Evolutionary conservation across 768 basidiomycete species (phyloP).

Genomic region (Xerocomellus intermedius): DNA sequence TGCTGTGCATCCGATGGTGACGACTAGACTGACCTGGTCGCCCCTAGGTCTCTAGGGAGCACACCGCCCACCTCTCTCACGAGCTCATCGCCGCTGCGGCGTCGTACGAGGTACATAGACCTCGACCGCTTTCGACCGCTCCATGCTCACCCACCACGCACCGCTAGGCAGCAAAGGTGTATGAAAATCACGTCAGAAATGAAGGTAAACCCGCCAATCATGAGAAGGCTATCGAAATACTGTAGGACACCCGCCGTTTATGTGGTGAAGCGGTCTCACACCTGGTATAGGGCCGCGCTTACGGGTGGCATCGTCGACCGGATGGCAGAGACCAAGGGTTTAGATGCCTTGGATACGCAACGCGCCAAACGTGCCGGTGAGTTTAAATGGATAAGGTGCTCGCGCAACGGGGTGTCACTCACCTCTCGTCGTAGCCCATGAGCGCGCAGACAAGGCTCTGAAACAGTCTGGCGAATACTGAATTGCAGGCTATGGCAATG

Average conservation of each 20-base stretch:
- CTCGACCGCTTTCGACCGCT: background rate
- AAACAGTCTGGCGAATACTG: conserved; percentile 15
- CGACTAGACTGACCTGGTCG: background rate
- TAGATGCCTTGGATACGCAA: conserved; percentile 21
- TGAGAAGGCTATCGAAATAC: conserved; percentile 19
- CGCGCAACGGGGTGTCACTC: background rate
- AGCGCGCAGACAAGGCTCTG: conserved; percentile 9
- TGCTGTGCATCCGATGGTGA: background rate
- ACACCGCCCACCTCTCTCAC: conserved; percentile 25
- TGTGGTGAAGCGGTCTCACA: background rate
- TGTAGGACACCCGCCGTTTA: conserved; percentile 14
- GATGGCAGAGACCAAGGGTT: conserved; percentile 25
- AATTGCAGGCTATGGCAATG: background rate
- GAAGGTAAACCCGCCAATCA: conserved; percentile 26
- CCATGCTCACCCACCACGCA: background rate
- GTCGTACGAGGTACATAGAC: conserved; percentile 22
- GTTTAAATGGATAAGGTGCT: background rate
- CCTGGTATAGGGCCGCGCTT: conserved; percentile 22
- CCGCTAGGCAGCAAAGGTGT: conserved; percentile 30
- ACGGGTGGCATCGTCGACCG: conserved; percentile 27
- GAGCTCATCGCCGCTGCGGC: conserved; percentile 29
- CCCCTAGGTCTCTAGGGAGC: conserved; percentile 15
- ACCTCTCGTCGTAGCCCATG: conserved; percentile 13
- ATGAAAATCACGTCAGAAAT: conserved; percentile 20
- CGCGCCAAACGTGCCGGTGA: conserved; percentile 24